Conservation (phyloP, 1,284 basidiomycete genomes). For the Melampsora americana region DNA sequence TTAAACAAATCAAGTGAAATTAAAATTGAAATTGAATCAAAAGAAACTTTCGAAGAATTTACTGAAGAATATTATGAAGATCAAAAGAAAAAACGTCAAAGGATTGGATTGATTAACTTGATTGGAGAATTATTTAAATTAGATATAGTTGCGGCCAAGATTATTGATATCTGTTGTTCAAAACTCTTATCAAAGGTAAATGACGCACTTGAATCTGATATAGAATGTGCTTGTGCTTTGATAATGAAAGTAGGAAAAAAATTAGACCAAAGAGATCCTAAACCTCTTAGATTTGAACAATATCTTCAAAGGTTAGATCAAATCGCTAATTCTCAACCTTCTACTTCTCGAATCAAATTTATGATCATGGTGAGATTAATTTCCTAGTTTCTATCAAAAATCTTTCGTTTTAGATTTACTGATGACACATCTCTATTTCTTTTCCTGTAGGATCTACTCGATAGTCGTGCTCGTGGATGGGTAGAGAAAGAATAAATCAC, state of each 20-base stretch:
- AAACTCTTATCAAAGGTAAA: neutral
- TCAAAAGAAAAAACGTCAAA: constrained; percentile 4
- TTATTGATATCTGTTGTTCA: neutral
- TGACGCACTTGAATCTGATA: neutral
- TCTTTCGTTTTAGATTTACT: no score
- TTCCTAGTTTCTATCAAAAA: neutral
- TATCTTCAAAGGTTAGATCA: neutral
- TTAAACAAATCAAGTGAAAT: neutral
- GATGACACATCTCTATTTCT: no score
- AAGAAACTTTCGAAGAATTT: neutral
- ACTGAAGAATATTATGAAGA: neutral
- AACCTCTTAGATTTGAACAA: neutral
- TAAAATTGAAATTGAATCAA: neutral
- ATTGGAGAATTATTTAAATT: constrained; percentile 4
- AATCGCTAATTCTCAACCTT: neutral
- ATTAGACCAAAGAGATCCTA: neutral
- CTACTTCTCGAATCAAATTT: neutral
- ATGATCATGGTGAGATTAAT: neutral
- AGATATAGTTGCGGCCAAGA: neutral
- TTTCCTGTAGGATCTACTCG: no score
- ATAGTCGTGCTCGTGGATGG: no score
- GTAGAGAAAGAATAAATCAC: no score
- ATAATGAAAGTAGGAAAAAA: neutral
- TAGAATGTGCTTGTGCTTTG: constrained; percentile 2
- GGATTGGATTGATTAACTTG: neutral